Percentiles rank a stretch among this genome's conserved stretches.
phyloP scores from a whole-genome alignment of 2,329 filamentous ascomycete genomes.

The Lachnellula hyalina region DNA sequence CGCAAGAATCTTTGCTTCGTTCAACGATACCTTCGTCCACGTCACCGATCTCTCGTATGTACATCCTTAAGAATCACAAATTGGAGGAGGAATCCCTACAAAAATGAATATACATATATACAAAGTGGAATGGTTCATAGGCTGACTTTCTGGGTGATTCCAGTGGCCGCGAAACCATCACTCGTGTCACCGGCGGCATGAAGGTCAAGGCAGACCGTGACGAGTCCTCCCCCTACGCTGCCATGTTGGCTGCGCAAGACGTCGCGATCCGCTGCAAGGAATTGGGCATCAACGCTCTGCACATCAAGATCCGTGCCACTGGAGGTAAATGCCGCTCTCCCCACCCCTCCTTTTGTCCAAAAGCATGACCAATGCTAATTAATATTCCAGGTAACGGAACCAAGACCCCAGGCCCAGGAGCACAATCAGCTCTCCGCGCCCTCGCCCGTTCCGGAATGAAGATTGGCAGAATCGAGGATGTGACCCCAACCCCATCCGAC shows the following conservation, averaged over 20 bases:
- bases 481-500: slow-evolving; percentile 98
- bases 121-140: slow-evolving; percentile 37
- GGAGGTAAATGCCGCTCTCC: slow-evolving; percentile 58
- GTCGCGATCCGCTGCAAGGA: slow-evolving; percentile 87
- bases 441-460: slow-evolving; percentile 99
- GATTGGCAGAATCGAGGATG: slow-evolving; percentile 99
- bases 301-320: slow-evolving; percentile 99
- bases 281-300: slow-evolving; percentile 86
- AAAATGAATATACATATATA: slow-evolving; percentile 2
- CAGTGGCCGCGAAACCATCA: slow-evolving; percentile 99
- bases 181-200: slow-evolving; percentile 99
- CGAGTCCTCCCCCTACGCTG: slow-evolving; percentile 98
- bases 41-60: slow-evolving; percentile 96
- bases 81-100: slow-evolving; percentile 1
- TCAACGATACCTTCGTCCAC: slow-evolving; percentile 76
- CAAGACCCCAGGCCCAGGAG: slow-evolving; percentile 99
- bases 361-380: slow-evolving; percentile 6
- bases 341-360: not conserved
- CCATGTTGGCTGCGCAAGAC: slow-evolving; percentile 99
- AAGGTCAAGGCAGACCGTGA: slow-evolving; percentile 99
- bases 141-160: slow-evolving; percentile 65
- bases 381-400: slow-evolving; percentile 76
- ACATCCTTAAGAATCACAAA: slow-evolving; percentile 21
- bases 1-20: slow-evolving; percentile 73
- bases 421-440: slow-evolving; percentile 97